Percentiles rank a stretch among this genome's conserved stretches.
These are phyloP conservation scores for Atkinsonella texensis DNA, from an alignment of 2,329 filamentous ascomycete species.

Conservation along the genomic window DNA sequence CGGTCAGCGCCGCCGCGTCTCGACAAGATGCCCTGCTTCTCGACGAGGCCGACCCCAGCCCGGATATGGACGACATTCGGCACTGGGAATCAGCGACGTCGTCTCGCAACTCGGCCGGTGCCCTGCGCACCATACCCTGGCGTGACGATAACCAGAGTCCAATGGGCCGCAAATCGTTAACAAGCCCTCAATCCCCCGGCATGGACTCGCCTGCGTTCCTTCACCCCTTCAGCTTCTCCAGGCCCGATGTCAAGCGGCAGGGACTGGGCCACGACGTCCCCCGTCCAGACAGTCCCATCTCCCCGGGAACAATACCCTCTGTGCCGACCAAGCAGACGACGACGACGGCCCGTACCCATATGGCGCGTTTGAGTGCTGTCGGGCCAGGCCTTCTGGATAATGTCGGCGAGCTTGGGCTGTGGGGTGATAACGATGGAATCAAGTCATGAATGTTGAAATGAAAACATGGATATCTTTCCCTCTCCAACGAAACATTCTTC, in stretches of 20 bases:
- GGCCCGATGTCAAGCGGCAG: not conserved
- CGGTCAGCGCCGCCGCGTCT: constrained; percentile 10
- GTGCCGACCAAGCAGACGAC: constrained; percentile 9
- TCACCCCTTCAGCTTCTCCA: constrained; percentile 4
- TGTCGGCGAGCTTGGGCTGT: constrained; percentile 21
- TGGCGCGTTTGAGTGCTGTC: constrained; percentile 25
- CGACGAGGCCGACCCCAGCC: constrained; percentile 22
- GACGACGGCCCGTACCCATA: constrained; percentile 19
- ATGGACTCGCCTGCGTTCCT: constrained; percentile 8
- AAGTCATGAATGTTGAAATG: not conserved
- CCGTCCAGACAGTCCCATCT: constrained; percentile 30
- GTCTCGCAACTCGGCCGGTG: not conserved
- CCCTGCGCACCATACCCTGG: not conserved
- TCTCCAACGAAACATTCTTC: not conserved
- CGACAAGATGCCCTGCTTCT: constrained; percentile 14
- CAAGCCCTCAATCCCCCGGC: constrained; percentile 5
- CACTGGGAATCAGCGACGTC: constrained; percentile 17
- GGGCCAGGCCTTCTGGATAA: constrained; percentile 14
- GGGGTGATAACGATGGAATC: constrained; percentile 28
- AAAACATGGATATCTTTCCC: not conserved
- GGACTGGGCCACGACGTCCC: constrained; percentile 15
- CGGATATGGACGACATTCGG: constrained; percentile 27
- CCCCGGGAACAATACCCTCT: constrained; percentile 19
- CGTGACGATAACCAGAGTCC: not conserved
- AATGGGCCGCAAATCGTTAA: not conserved